Conservation (phyloP, 345 rosid genomes). For the Syzygium aromaticum region DNA sequence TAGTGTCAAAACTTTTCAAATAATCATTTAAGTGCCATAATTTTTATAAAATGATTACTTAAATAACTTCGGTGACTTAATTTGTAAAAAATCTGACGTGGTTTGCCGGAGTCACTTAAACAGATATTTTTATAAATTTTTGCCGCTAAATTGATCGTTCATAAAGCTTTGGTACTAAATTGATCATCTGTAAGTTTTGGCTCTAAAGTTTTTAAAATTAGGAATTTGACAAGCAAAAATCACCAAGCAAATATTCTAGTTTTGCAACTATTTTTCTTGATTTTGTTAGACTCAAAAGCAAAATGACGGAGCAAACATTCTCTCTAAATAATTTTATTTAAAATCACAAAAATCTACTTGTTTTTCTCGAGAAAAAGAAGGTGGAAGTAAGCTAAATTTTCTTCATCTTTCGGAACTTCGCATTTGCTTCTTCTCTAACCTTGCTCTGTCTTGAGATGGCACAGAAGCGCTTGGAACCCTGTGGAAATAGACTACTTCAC, state of each 20-base stretch:
- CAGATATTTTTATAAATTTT: not conserved
- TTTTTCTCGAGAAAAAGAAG: not conserved
- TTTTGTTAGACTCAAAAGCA: not conserved
- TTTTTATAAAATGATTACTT: not conserved
- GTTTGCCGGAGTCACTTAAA: not conserved
- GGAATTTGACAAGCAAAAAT: not conserved
- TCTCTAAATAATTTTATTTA: not conserved
- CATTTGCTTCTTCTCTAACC: not conserved
- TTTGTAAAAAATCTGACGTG: not conserved
- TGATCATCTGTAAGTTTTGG: not conserved
- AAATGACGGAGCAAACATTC: not conserved
- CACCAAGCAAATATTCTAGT: not conserved
- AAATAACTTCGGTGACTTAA: not conserved
- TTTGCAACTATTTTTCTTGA: not conserved
- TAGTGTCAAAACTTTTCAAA: not conserved
- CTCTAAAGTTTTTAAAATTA: not conserved
- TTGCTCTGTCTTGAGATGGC: not conserved
- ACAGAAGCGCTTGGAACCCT: not conserved
- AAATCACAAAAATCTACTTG: not conserved
- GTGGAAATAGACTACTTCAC: not conserved
- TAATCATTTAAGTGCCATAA: not conserved
- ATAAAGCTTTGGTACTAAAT: not conserved
- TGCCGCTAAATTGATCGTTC: not conserved
- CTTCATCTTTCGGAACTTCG: too few species aligned
- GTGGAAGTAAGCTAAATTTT: not conserved